These are phyloP conservation scores for Gossypium longicalyx DNA, from an alignment of 345 rosid species.

Conservation along the genomic window DNA sequence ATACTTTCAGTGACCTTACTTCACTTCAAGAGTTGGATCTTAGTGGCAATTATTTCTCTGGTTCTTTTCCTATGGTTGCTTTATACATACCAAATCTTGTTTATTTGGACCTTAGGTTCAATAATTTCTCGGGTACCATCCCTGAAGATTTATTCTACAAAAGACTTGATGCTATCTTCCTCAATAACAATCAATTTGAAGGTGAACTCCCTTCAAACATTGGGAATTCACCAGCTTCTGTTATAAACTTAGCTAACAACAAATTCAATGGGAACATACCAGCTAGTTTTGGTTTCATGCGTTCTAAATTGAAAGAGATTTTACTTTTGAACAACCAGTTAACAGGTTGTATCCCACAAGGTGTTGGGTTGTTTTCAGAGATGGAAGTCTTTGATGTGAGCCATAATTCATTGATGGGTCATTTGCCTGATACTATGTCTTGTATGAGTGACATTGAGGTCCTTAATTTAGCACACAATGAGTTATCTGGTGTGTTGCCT, in stretches of 20 bases:
- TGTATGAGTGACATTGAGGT: conserved; percentile 58
- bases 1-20: conserved; percentile 46
- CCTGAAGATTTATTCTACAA: conserved; percentile 76
- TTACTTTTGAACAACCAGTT: conserved; percentile 69
- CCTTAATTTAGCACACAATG: conserved; percentile 73
- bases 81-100: conserved; percentile 63
- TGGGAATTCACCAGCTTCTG: conserved; percentile 82
- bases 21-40: conserved; percentile 81
- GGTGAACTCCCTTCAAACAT: conserved; percentile 64
- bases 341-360: conserved; percentile 84
- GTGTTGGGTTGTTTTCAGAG: conserved; percentile 60
- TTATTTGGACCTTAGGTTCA: conserved; percentile 84
- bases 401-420: conserved; percentile 66
- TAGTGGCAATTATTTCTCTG: conserved; percentile 70
- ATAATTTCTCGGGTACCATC: conserved; percentile 58
- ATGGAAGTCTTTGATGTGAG: conserved; percentile 80
- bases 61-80: conserved; percentile 56
- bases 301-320: conserved; percentile 61
- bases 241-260: conserved; percentile 78
- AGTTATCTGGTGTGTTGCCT: conserved; percentile 67
- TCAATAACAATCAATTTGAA: conserved; percentile 65
- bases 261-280: conserved; percentile 62
- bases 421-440: conserved; percentile 67
- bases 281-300: conserved; percentile 48
- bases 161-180: conserved; percentile 70